Conservation (phyloP, 306 rosid genomes). For the Ceratonia siliqua region DNA sequence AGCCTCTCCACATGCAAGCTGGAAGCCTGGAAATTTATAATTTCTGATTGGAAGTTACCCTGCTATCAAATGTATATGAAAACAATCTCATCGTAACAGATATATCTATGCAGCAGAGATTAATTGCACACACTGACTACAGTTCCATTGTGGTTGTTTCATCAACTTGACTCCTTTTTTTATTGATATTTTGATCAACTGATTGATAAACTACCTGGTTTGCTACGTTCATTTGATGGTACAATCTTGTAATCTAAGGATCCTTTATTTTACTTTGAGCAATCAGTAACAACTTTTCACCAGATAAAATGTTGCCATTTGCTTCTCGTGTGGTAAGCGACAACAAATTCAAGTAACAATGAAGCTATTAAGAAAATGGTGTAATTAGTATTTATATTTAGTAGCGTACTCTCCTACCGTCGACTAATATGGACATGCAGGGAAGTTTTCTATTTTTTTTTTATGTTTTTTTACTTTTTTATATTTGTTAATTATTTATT, state of each 20-base stretch:
- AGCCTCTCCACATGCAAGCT: background rate
- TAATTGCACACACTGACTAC: background rate
- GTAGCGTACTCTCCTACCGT: too few relatives aligned
- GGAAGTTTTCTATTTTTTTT: too few relatives aligned
- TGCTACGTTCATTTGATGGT: background rate
- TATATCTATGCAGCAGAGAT: background rate
- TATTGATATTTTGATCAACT: slow-evolving; percentile 1
- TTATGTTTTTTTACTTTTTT: too few relatives aligned
- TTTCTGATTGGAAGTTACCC: background rate
- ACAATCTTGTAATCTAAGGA: background rate
- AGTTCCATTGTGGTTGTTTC: background rate
- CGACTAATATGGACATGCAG: too few relatives aligned
- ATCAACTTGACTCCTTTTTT: background rate
- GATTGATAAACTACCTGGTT: background rate
- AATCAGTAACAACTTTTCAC: slow-evolving; percentile 63
- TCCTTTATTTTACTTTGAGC: slow-evolving; percentile 48
- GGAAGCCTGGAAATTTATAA: background rate
- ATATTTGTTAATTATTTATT: too few relatives aligned
- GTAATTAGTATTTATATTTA: slow-evolving; percentile 26
- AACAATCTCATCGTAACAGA: background rate
- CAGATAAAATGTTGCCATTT: slow-evolving; percentile 73
- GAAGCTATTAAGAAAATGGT: background rate
- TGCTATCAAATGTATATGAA: background rate
- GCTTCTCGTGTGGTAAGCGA: slow-evolving; percentile 70
- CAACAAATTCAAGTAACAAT: slow-evolving; percentile 1